Percentiles rank a stretch among this genome's conserved stretches.
phyloP scores from a whole-genome alignment of 2,329 filamentous ascomycete species.

The Harringtonia lauricola region DNA sequence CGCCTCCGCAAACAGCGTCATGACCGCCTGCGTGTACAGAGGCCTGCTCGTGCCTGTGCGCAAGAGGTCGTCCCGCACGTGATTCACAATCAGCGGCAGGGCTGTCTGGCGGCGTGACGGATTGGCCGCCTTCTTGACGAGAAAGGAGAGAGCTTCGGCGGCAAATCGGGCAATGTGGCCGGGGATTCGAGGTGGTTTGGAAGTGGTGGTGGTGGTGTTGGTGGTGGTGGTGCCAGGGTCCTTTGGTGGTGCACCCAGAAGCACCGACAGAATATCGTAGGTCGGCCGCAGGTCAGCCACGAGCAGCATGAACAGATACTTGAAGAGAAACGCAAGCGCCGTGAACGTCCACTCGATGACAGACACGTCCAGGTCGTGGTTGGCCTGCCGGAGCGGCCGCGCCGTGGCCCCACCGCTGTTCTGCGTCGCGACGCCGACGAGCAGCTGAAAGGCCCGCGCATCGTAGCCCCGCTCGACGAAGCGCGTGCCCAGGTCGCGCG shows the following conservation, averaged over 20 bases:
- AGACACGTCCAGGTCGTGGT: slow-evolving; percentile 65
- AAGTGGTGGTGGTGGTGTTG: not conserved
- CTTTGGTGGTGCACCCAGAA: slow-evolving; percentile 59
- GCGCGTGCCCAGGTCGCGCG: slow-evolving; percentile 77
- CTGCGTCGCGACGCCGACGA: slow-evolving; percentile 57
- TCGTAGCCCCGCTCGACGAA: slow-evolving; percentile 75
- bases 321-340: slow-evolving; percentile 90
- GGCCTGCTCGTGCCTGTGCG: slow-evolving; percentile 16
- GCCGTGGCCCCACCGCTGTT: slow-evolving; percentile 8
- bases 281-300: slow-evolving; percentile 78
- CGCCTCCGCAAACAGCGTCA: slow-evolving; percentile 85
- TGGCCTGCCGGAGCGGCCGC: slow-evolving; percentile 17
- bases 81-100: slow-evolving; percentile 57
- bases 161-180: slow-evolving; percentile 84
- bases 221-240: not conserved
- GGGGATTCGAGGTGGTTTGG: slow-evolving; percentile 46
- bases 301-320: slow-evolving; percentile 82
- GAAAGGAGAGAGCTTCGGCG: slow-evolving; percentile 87
- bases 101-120: slow-evolving; percentile 60
- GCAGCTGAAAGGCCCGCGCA: slow-evolving; percentile 58
- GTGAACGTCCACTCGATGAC: slow-evolving; percentile 98
- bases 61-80: slow-evolving; percentile 59
- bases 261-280: slow-evolving; percentile 69
- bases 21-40: slow-evolving; percentile 76
- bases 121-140: slow-evolving; percentile 78